Conservation (phyloP, 768 basidiomycete genomes). For the Dictyophora rubrovolvata region DNA sequence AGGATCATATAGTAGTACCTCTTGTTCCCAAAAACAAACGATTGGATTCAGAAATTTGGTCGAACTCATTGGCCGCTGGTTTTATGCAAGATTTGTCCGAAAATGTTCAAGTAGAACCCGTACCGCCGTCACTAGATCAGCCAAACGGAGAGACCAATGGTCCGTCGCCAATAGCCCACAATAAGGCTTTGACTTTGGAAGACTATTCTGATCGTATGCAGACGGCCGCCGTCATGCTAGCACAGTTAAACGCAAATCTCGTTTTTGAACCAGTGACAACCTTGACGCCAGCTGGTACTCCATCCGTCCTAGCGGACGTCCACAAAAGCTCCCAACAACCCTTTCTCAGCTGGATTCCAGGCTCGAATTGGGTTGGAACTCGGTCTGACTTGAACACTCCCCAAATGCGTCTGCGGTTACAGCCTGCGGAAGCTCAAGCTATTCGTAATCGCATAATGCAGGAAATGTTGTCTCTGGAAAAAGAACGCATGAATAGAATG, state of each 20-base stretch:
- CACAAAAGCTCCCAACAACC: slow-evolving; percentile 17
- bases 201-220: slow-evolving; percentile 99
- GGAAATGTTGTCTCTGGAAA: slow-evolving; percentile 95
- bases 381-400: slow-evolving; percentile 8
- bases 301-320: slow-evolving; percentile 9
- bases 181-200: slow-evolving; percentile 60
- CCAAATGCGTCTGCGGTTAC: slow-evolving; percentile 53
- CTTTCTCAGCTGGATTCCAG: slow-evolving; percentile 41
- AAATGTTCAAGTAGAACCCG: slow-evolving; percentile 19
- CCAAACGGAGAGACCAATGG: background rate
- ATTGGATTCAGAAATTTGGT: slow-evolving; percentile 81
- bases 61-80: slow-evolving; percentile 38
- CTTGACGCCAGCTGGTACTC: slow-evolving; percentile 10
- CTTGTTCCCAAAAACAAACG: slow-evolving; percentile 81
- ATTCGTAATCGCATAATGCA: slow-evolving; percentile 96
- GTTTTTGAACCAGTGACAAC: slow-evolving; percentile 40
- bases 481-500: slow-evolving; percentile 95
- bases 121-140: slow-evolving; percentile 1
- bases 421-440: slow-evolving; percentile 73
- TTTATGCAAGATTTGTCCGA: slow-evolving; percentile 29
- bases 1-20: slow-evolving; percentile 77
- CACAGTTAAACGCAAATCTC: slow-evolving; percentile 83
- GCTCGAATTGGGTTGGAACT: slow-evolving; percentile 36
- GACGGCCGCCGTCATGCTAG: slow-evolving; percentile 96
- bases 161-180: background rate